Evolutionary conservation across 495 filamentous ascomycete genomes (phyloP), one percentile per base, ranked within the genome.

Genomic region (Glarea lozoyensis): DNA sequence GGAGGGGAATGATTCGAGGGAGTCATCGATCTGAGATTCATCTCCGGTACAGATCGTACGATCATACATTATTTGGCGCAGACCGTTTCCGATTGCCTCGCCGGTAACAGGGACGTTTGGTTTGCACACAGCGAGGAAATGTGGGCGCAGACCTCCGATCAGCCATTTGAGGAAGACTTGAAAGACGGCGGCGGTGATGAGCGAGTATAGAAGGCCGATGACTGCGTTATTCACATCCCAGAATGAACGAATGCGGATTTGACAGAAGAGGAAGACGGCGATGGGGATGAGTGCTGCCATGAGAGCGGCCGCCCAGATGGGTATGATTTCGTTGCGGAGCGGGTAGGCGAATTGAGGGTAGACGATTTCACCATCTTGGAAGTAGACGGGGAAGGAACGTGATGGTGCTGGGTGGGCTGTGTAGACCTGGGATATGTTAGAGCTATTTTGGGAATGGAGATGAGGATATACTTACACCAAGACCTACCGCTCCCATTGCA

Each of bases 141-240:
- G 66, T 2, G 73, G 72, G 18, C 70, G 60, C 3, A 77, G 57
- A 5, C 72, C 49, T 10, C 49, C 49, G 24, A 52, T 52, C 2
- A 52, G 27, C 49, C 49, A 47, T 45, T 73, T 73, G 16, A 75
- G 53, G 45, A 67, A 63, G 35, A 76, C 63, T 41, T 77, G 73
- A 50, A 76, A 75, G n/a, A 72, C 63, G 10, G 68, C 72, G 12
- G 73, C 72, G 10, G 66, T 63, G 58, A 82, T 75, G 37, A 81
- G 59, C 2, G 67, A 63, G 60, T 81, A 81, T 10, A 80, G 56
- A 0, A 81, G 60, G 4, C 79, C 79, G 30, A 80, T 62, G 33
- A 73, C 58, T 23, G 68, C 78, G 45, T 80, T 81, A 59, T 81
- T 81, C 37, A 69, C 56, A 44, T 84, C 79, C 78, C 77, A 82